A percentile compares a stretch with the other conserved stretches of the same genome.
Evolutionary conservation across 208 protist genomes (phyloP).

Genomic region (Leishmania tarentolae): DNA sequence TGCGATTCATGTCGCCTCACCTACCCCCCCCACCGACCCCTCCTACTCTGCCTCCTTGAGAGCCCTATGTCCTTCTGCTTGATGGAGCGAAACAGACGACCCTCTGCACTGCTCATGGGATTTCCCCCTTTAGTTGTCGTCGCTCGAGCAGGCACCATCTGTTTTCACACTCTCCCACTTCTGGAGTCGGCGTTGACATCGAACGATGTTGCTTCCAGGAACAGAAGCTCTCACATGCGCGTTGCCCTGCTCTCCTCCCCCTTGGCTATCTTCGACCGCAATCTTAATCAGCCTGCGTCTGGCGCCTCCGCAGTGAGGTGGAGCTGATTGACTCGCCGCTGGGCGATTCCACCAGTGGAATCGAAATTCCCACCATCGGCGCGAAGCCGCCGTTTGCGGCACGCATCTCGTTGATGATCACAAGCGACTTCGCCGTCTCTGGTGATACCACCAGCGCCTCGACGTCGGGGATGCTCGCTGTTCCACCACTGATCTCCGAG

Average conservation of each 20-base stretch:
- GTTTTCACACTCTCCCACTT: no score
- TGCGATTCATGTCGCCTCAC: no score
- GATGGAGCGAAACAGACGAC: no score
- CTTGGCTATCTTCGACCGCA: background rate
- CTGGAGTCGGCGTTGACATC: no score
- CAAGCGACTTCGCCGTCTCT: constrained; percentile 65
- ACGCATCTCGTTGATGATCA: constrained; percentile 70
- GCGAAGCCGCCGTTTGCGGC: constrained; percentile 42
- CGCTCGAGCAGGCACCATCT: no score
- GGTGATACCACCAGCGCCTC: constrained; percentile 83
- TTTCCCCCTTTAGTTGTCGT: no score
- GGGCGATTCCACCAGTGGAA: constrained; percentile 66
- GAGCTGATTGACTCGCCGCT: constrained; percentile 64
- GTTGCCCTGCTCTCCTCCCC: background rate
- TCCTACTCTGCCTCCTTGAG: no score
- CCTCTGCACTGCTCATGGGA: no score
- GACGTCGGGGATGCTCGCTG: constrained; percentile 55
- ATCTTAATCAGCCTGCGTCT: background rate
- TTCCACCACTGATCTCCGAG: constrained; percentile 68
- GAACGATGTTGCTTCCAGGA: no score
- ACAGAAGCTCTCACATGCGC: background rate
- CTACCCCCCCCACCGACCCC: no score
- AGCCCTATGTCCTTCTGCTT: no score
- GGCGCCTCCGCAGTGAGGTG: constrained; percentile 52
- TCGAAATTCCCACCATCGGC: constrained; percentile 52